A percentile compares a stretch with the other conserved stretches of the same genome.
These are phyloP conservation scores for Penicilliopsis zonata DNA, from an alignment of 495 filamentous ascomycete species.

Conservation along the genomic window DNA sequence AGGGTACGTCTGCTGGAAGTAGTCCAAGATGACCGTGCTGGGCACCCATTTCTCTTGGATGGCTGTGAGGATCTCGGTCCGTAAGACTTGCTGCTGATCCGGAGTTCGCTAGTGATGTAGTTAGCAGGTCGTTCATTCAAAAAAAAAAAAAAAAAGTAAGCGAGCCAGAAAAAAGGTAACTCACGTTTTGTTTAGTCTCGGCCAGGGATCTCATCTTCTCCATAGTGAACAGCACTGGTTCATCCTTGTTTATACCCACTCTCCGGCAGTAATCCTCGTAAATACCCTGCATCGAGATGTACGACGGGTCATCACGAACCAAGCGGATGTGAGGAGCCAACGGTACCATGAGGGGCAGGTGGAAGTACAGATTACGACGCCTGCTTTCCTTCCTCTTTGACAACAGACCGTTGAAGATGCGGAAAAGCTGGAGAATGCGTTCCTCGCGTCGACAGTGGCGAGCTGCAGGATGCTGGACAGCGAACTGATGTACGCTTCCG, in stretches of 20 bases:
- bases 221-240: constrained; percentile 89
- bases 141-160: no score
- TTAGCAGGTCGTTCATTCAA: constrained; percentile 11
- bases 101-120: constrained; percentile 39
- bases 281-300: constrained; percentile 85
- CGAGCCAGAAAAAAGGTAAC: constrained; percentile 1
- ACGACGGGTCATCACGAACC: constrained; percentile 88
- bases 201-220: constrained; percentile 71
- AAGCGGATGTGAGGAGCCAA: constrained; percentile 86
- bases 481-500: constrained; percentile 87
- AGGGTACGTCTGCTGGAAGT: constrained; percentile 82
- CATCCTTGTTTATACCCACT: constrained; percentile 79
- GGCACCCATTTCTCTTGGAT: constrained; percentile 90
- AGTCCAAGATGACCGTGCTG: constrained; percentile 65
- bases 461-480: constrained; percentile 88
- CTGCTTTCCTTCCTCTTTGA: constrained; percentile 88
- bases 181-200: constrained; percentile 53
- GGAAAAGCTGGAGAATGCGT: constrained; percentile 90
- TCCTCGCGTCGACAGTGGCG: constrained; percentile 88
- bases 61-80: constrained; percentile 74
- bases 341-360: constrained; percentile 88
- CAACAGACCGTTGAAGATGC: constrained; percentile 87
- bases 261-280: constrained; percentile 92
- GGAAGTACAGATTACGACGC: constrained; percentile 88
- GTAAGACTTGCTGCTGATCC: constrained; percentile 58